A percentile compares a stretch with the other conserved stretches of the same genome.
Conservation (phyloP, 306 rosid species). For the Fragaria ananassa region DNA sequence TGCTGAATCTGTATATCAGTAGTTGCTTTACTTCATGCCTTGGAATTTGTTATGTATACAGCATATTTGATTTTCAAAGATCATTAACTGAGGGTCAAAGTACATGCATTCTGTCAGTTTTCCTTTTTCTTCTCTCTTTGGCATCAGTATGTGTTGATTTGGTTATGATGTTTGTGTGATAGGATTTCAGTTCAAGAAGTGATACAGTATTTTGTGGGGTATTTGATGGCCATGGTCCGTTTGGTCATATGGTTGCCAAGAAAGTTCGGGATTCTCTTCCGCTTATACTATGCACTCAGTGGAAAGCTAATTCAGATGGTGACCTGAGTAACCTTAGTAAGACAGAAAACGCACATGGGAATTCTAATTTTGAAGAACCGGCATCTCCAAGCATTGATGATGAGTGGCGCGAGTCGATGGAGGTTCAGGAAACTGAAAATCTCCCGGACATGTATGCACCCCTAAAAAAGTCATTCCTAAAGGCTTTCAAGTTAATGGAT, state of each 20-base stretch:
- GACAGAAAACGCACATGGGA: constrained; percentile 13
- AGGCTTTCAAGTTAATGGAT: constrained; percentile 51
- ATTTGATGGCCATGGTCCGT: constrained; percentile 61
- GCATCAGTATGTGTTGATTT: constrained; percentile 8
- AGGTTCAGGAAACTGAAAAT: constrained; percentile 25
- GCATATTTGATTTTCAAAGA: neutral
- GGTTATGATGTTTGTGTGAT: constrained; percentile 16
- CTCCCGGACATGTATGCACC: constrained; percentile 40
- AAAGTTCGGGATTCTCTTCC: constrained; percentile 54
- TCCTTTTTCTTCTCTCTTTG: neutral
- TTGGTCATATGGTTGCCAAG: constrained; percentile 52
- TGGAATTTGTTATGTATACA: neutral
- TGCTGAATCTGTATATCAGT: neutral
- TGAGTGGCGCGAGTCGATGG: constrained; percentile 32
- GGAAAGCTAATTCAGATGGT: constrained; percentile 34
- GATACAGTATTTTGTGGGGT: constrained; percentile 54
- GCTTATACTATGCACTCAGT: constrained; percentile 34
- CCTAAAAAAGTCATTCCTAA: constrained; percentile 40
- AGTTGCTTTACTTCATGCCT: neutral
- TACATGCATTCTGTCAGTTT: neutral
- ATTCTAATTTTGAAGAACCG: constrained; percentile 27
- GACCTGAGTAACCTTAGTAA: constrained; percentile 21
- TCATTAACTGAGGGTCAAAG: neutral
- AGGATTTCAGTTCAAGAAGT: constrained; percentile 39
- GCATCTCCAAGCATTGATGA: constrained; percentile 35